Evolutionary conservation across 2,329 filamentous ascomycete species (phyloP), one percentile per base, ranked within the genome.

Genomic region (Scorias spongiosa): DNA sequence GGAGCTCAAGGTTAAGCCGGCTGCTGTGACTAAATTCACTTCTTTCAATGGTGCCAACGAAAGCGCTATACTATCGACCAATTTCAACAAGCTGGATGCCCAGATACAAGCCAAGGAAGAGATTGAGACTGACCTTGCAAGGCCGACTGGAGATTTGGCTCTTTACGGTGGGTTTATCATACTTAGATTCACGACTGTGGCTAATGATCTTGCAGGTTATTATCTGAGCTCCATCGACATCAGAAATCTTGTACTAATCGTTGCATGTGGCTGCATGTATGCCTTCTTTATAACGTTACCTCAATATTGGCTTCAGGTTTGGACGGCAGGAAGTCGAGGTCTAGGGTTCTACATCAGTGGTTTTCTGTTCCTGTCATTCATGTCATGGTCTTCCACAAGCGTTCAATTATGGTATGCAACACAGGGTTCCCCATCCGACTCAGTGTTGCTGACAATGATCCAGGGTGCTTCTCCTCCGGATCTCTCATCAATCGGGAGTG

Each of bases 231-330:
- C 32, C 15, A 36, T 36, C 32, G 32, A 36, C 32, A 3, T 36
- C 32, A 15, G 5, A 5, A 36, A 36, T 15, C 4, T 36, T 15
- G 32, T 9, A 12, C 9, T 36, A 5, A 3, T 36, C 32, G 11
- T 36, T 12, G 12, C 38, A 9, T 18, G 26, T 41, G 41, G 26
- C 5, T 7, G 17, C 6, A 30, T 40, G 5, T 44, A 44, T 34
- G 38, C 37, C 17, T 28, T 44, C 12, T 41, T 29, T 29, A 41
- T 44, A 26, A 44, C 43, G 2, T 8, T 41, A n/a, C 20, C 28
- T 2, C 43, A 44, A 41, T 44, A 44, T 26, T 44, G 43, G 43
- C 38, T 44, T 10, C 37, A 26, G 20, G 12, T 44, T 10, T 44
- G 43, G 43, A 44, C 38, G 2, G 29, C 28, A 2, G 37, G 32